Conservation (phyloP, 176 grass and related monocot species). For the Triticum turgidum region DNA sequence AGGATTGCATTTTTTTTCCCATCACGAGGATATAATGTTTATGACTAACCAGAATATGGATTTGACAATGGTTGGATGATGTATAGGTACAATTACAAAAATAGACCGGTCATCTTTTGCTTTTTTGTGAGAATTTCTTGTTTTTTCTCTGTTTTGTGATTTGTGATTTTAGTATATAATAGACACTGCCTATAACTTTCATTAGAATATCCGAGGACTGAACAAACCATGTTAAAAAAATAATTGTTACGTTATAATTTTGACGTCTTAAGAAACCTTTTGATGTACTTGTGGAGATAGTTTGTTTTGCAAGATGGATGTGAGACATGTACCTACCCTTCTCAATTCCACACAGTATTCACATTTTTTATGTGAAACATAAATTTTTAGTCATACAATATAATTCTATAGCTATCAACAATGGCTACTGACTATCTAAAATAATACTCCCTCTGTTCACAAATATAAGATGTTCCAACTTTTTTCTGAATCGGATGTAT, state of each 20-base stretch:
- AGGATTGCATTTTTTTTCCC: not conserved
- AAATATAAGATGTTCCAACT: too few relatives aligned
- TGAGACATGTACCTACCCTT: not conserved
- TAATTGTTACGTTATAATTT: not conserved
- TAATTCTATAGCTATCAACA: not conserved
- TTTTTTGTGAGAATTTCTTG: not conserved
- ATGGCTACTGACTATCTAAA: not conserved
- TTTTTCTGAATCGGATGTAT: too few relatives aligned
- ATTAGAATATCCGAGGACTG: not conserved
- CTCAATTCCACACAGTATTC: not conserved
- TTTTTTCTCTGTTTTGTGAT: not conserved
- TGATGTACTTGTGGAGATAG: not conserved
- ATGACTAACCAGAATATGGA: not conserved
- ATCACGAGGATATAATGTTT: not conserved
- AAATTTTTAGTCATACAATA: constrained; percentile 1
- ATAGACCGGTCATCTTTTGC: not conserved
- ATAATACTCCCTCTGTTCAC: not conserved
- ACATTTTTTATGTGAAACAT: not conserved
- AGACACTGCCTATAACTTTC: not conserved
- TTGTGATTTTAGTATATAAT: not conserved
- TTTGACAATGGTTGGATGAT: not conserved
- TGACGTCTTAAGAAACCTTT: not conserved
- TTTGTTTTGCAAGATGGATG: not conserved
- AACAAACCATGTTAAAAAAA: not conserved
- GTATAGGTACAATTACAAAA: not conserved